A percentile compares a stretch with the other conserved stretches of the same genome.
Conservation (phyloP, 495 filamentous ascomycete species). For the Annulohypoxylon bovei region DNA sequence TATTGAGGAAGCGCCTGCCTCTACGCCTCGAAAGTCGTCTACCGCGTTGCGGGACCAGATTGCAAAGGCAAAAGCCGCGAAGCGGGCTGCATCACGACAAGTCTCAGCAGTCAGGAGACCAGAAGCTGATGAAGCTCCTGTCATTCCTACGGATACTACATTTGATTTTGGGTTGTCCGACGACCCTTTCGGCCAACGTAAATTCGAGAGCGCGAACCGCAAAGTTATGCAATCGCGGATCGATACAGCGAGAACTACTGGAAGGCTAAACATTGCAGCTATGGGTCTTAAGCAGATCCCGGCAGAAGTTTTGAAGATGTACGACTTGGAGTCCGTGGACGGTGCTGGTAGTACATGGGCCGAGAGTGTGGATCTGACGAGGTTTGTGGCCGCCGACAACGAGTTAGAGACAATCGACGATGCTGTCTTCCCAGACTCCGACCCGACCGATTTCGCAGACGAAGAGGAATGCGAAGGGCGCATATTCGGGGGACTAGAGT, state of each 20-base stretch:
- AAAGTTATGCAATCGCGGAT: slow-evolving; percentile 80
- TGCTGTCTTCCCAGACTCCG: slow-evolving; percentile 77
- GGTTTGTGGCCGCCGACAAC: slow-evolving; percentile 91
- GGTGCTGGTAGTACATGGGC: slow-evolving; percentile 77
- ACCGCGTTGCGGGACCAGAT: slow-evolving; percentile 87
- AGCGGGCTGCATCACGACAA: slow-evolving; percentile 64
- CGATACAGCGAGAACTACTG: slow-evolving; percentile 77
- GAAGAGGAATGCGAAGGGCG: slow-evolving; percentile 69
- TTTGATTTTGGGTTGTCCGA: slow-evolving; percentile 64
- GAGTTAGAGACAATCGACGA: slow-evolving; percentile 80
- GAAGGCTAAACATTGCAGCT: slow-evolving; percentile 88
- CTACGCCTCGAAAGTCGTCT: slow-evolving; percentile 70
- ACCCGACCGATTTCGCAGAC: slow-evolving; percentile 65
- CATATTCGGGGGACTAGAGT: slow-evolving; percentile 86
- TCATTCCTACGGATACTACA: slow-evolving; percentile 58
- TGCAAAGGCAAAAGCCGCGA: slow-evolving; percentile 90
- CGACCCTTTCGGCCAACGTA: slow-evolving; percentile 75
- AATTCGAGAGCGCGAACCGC: slow-evolving; percentile 65
- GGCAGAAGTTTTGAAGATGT: slow-evolving; percentile 88
- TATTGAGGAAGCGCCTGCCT: slow-evolving; percentile 44
- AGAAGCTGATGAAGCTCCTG: slow-evolving; percentile 55
- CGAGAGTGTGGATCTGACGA: slow-evolving; percentile 90
- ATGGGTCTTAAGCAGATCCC: slow-evolving; percentile 85
- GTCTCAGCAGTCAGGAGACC: slow-evolving; percentile 41
- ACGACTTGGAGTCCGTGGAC: slow-evolving; percentile 70